Evolutionary conservation across 306 rosid genomes (phyloP), one percentile per base, ranked within the genome.

Genomic region (Herpetospermum pedunculosum): DNA sequence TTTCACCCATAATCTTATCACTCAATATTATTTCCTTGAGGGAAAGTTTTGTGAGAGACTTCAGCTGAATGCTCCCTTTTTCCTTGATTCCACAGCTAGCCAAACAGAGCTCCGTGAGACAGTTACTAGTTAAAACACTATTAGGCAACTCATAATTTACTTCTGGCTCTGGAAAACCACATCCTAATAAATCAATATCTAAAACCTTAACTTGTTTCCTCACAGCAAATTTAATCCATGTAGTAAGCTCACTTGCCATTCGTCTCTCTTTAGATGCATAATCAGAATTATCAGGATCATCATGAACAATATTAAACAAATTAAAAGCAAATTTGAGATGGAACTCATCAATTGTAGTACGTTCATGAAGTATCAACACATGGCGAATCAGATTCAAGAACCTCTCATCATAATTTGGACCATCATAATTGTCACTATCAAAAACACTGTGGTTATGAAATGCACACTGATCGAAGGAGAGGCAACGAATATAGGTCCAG

Each of bases 191-290:
- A 69, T 69, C 40, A 28, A 43, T 50, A 44, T 69, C 40, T 13
- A 69, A 26, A 69, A 69, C 74, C 74, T 69, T 69, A 14, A 69
- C 74, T 43, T 44, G 37, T 46, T 69, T 69, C 74, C 41, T 69
- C 74, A 43, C 6, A 69, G 57, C n/a, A 69, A 69, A 69, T 15
- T 28, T 26, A 69, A 69, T 29, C 74, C 74, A 69, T 32, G 74
- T 26, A 15, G 53, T 69, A 14, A 69, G 55, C 40, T 69, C 74
- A 69, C 55, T 25, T 44, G 74, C 55, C 53, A 69, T 69, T 29
- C 37, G 53, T 28, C 25, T 43, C 40, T 69, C 74, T 18, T 46
- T 69, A 2, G n/a, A 43, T 23, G 57, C 74, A 6, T 69, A 69
- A 69, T 16, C 23, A 21, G 57, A 44, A 18, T 69, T 16, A 44